Percentiles rank a stretch among this genome's conserved stretches.
Evolutionary conservation across 2,329 filamentous ascomycete genomes (phyloP).

Genomic region (Fusarium devonianum): DNA sequence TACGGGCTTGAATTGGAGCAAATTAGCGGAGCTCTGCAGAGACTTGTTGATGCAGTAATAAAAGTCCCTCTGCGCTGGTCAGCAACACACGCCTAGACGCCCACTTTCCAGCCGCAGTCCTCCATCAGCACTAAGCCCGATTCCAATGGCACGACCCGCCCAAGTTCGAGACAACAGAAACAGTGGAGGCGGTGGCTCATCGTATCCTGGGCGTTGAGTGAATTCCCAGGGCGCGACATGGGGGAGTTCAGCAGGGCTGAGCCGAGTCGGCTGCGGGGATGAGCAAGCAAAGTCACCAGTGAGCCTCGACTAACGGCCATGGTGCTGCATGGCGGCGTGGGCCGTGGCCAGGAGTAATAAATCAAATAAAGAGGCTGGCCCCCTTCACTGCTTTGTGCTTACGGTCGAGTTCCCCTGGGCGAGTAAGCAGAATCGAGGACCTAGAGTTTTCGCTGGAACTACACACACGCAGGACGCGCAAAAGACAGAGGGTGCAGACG

Average conservation of each 20-base stretch:
- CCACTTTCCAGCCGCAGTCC: conserved; percentile 39
- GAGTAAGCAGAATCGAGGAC: conserved; percentile 11
- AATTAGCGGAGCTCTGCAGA: neutral
- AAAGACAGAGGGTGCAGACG: conserved; percentile 10
- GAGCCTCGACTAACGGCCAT: conserved; percentile 16
- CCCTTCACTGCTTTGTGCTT: conserved; percentile 3
- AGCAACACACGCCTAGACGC: conserved; percentile 11
- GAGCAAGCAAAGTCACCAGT: conserved; percentile 13
- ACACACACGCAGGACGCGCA: conserved; percentile 23
- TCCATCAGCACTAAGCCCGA: conserved; percentile 40
- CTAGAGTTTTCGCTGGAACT: conserved; percentile 14
- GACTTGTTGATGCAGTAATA: conserved; percentile 2
- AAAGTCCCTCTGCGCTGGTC: conserved; percentile 30
- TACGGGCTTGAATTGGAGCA: neutral
- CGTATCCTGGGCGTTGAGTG: conserved; percentile 24
- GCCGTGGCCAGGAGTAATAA: conserved; percentile 4
- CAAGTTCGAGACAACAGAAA: conserved; percentile 14
- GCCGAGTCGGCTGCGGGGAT: conserved; percentile 33
- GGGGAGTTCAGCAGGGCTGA: conserved; percentile 37
- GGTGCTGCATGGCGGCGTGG: conserved; percentile 12
- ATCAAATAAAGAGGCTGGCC: conserved; percentile 36
- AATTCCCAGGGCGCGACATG: conserved; percentile 33
- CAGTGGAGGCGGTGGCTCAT: conserved; percentile 39
- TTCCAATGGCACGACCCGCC: conserved; percentile 28
- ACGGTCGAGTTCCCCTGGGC: conserved; percentile 8